Percentiles rank a stretch among this genome's conserved stretches.
Evolutionary conservation across 768 basidiomycete species (phyloP).

Genomic region (Lentinula guzmanii): DNA sequence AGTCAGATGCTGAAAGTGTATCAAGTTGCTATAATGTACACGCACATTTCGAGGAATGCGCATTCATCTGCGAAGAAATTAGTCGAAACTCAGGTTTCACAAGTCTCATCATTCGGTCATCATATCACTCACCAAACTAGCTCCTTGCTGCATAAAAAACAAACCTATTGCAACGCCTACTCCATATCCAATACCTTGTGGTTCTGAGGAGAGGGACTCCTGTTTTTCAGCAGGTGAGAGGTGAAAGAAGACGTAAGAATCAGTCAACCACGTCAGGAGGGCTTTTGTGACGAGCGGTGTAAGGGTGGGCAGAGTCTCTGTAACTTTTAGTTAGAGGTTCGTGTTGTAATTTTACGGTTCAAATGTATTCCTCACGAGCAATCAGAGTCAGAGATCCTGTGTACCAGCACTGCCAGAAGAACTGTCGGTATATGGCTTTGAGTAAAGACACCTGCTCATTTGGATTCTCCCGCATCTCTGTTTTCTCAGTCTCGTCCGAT

Average conservation of each 20-base stretch:
- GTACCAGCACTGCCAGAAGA: conserved; percentile 8
- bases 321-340: background rate
- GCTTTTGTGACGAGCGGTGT: conserved; percentile 43
- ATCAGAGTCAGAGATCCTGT: conserved; percentile 7
- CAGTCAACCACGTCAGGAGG: conserved; percentile 40
- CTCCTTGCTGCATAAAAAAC: conserved; percentile 38
- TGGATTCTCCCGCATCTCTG: background rate
- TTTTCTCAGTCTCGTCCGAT: background rate
- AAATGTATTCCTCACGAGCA: conserved; percentile 1
- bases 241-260: conserved; percentile 29
- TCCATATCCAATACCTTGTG: conserved; percentile 43
- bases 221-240: conserved; percentile 21
- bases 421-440: conserved; percentile 6
- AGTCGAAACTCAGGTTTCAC: background rate
- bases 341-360: background rate
- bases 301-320: conserved; percentile 40
- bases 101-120: background rate
- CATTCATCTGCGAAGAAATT: conserved; percentile 13
- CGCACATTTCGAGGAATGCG: conserved; percentile 25
- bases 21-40: background rate
- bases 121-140: background rate
- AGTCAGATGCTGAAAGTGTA: background rate
- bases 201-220: conserved; percentile 19
- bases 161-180: conserved; percentile 45
- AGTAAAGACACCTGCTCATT: conserved; percentile 7